Conservation (phyloP, 768 basidiomycete genomes). For the Baorangia bicolor region DNA sequence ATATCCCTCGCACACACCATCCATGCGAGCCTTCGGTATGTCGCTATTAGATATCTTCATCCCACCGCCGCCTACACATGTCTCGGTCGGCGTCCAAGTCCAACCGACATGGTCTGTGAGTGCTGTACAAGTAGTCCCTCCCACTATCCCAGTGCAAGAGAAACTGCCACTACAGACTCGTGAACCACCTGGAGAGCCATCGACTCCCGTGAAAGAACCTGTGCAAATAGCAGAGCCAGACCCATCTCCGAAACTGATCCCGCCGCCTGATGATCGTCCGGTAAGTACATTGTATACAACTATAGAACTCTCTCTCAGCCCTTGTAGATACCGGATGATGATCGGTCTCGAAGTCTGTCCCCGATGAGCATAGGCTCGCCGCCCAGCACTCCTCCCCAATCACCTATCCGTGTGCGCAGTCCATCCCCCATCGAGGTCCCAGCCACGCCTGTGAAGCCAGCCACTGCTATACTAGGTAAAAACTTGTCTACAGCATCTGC, state of each 20-base stretch:
- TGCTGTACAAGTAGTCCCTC: slow-evolving; percentile 38
- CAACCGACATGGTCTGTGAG: slow-evolving; percentile 36
- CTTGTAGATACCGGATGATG: slow-evolving; percentile 29
- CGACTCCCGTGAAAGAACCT: slow-evolving; percentile 12
- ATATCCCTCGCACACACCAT: neutral
- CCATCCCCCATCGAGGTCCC: slow-evolving; percentile 2
- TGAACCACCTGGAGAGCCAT: slow-evolving; percentile 6
- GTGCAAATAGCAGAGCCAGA: slow-evolving; percentile 1
- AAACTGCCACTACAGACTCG: neutral
- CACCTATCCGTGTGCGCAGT: slow-evolving; percentile 10
- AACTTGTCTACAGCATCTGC: slow-evolving; percentile 10
- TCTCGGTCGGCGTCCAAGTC: slow-evolving; percentile 48
- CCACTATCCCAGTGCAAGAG: slow-evolving; percentile 16
- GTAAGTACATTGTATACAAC: slow-evolving; percentile 19
- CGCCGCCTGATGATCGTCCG: slow-evolving; percentile 16
- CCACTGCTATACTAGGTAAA: slow-evolving; percentile 8
- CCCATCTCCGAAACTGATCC: slow-evolving; percentile 13
- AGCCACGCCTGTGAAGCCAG: slow-evolving; percentile 6
- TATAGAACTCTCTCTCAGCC: slow-evolving; percentile 22
- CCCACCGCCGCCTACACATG: slow-evolving; percentile 27
- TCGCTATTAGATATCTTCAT: slow-evolving; percentile 28
- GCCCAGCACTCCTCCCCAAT: slow-evolving; percentile 36
- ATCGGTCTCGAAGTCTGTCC: slow-evolving; percentile 49
- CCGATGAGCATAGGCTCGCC: slow-evolving; percentile 63
- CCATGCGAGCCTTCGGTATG: slow-evolving; percentile 30